Percentiles rank a stretch among this genome's conserved stretches.
Conservation (phyloP, 179 eudicot species). For the Patellifolia procumbens region DNA sequence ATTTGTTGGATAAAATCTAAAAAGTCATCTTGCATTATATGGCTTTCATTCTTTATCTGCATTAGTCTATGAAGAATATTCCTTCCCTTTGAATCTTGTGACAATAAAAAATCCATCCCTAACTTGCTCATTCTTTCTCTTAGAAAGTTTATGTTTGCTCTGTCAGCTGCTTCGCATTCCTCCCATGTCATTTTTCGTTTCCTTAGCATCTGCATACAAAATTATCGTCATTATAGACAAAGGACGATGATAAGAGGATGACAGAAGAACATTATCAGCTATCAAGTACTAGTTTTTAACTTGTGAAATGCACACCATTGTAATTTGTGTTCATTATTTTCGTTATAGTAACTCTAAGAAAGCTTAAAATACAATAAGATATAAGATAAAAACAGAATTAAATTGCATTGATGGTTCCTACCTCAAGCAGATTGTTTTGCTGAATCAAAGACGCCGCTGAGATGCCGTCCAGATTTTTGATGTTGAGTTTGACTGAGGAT, state of each 20-base stretch:
- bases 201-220: background rate
- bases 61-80: constrained; percentile 16
- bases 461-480: constrained; percentile 17
- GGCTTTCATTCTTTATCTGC: background rate
- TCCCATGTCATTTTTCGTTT: background rate
- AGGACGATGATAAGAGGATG: too few species aligned
- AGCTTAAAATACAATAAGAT: too few species aligned
- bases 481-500: background rate
- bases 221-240: too few species aligned
- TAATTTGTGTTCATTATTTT: too few species aligned
- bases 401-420: background rate
- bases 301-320: too few species aligned
- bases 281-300: too few species aligned
- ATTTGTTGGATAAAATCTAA: constrained; percentile 7
- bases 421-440: background rate
- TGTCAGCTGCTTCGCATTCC: background rate
- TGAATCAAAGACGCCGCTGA: constrained; percentile 8
- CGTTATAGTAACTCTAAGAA: too few species aligned
- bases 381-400: too few species aligned
- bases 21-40: background rate
- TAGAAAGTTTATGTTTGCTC: background rate
- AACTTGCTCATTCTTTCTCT: background rate
- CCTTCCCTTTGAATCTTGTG: background rate
- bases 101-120: background rate
- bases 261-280: too few species aligned